Base-by-base conservation (phyloP, 2,329 filamentous ascomycete species). In the Fusarium sp. region DNA sequence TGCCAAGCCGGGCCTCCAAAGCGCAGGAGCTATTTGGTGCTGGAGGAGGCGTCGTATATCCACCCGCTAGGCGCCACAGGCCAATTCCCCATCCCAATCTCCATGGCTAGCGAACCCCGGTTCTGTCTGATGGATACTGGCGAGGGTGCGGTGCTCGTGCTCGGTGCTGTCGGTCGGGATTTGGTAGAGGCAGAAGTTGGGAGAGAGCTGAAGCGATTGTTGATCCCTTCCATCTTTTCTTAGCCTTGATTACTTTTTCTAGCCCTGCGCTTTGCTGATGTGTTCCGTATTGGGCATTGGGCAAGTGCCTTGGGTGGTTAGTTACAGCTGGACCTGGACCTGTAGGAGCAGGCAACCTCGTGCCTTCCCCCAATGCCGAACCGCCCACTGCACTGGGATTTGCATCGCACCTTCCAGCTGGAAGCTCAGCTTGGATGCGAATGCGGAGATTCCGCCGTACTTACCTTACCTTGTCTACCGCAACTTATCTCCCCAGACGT, bases 31-130 rank as follows among this genome's bases (percentile, higher is more conserved):
- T 59, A 62, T 71, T 66, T 66, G 56, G 52, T 74, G 71, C 71
- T 61, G 64, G 64, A 71, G 56, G 48, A 23, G 52, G 54, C 27
- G 58, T 43, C 45, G 52, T 52, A 57, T 57, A 61, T 66, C 72
- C 71, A 74, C 72, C 59, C 63, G 58, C 32, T 71, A 68, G 71
- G 43, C 67, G 71, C 61, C 64, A 61, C 68, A 74, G 57, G 58
- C 72, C 71, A 74, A 62, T 74, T 74, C 71, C 71, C 71, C 72
- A 62, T 74, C 63, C 64, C 64, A 72, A 74, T 74, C 64, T 74
- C 72, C 72, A 74, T 74, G 32, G 39, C 50, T 64, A 61, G 20
- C 60, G 25, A 67, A 54, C 70, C 71, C 70, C 32, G 37, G 70
- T 41, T 59, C 48, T 43, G 34, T 62, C 48, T 43, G 34, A 56